These are phyloP conservation scores for Aureobasidium sp. DNA, from an alignment of 2,329 filamentous ascomycete genomes.

Conservation along the genomic window DNA sequence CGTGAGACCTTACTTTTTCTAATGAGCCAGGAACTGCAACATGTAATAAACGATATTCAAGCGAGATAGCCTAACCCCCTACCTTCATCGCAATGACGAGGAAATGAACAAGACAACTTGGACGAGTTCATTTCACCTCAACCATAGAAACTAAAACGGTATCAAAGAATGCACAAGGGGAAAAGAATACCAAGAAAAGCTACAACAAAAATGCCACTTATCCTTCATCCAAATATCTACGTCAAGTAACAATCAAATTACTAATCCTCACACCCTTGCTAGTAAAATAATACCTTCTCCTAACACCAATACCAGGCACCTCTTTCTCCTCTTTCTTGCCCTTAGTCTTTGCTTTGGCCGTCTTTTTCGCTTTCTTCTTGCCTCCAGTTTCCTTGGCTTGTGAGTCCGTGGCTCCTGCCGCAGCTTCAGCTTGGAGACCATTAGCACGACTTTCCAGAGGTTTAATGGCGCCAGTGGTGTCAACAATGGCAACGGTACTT, in stretches of 20 bases:
- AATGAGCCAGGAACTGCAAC: too few species aligned
- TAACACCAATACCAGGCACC: conserved; percentile 56
- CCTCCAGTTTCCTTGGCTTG: conserved; percentile 11
- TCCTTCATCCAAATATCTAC: too few species aligned
- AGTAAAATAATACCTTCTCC: conserved; percentile 69
- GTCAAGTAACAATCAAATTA: conserved; percentile 47
- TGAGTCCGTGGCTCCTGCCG: neutral
- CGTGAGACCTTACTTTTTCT: too few species aligned
- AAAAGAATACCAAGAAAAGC: too few species aligned
- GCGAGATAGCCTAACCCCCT: too few species aligned
- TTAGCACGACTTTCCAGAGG: neutral
- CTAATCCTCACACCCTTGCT: conserved; percentile 71
- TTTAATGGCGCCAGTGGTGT: conserved; percentile 13
- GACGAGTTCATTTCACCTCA: too few species aligned
- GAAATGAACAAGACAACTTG: too few species aligned
- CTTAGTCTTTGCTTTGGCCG: conserved; percentile 36
- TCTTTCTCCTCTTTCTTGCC: conserved; percentile 31
- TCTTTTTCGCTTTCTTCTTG: conserved; percentile 24
- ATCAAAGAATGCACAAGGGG: too few species aligned
- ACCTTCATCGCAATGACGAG: too few species aligned
- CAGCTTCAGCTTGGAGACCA: neutral
- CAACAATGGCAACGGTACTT: conserved; percentile 16
- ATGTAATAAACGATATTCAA: too few species aligned
- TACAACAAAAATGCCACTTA: too few species aligned
- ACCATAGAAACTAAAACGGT: too few species aligned